Percentiles rank a stretch among this genome's conserved stretches.
phyloP scores from a whole-genome alignment of 768 basidiomycete species.

The Polyporus arcularius region DNA sequence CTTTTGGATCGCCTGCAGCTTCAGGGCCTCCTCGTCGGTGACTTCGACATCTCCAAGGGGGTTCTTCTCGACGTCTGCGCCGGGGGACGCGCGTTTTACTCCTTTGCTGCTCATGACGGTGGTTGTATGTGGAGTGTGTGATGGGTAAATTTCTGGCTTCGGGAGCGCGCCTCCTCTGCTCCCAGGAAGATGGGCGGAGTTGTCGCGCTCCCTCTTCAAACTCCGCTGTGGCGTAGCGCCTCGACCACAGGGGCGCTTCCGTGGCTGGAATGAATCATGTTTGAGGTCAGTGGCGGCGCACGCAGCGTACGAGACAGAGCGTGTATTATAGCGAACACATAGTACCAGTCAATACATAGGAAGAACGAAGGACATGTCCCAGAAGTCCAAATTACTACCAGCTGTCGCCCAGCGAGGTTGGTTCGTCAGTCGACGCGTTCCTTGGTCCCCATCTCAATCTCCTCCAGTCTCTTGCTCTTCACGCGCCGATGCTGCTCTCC shows the following conservation, averaged over 20 bases:
- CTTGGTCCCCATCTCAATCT: constrained; percentile 82
- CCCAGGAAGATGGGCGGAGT: constrained; percentile 17
- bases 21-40: constrained; percentile 69
- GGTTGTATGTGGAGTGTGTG: constrained; percentile 5
- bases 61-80: constrained; percentile 70
- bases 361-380: not conserved
- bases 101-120: constrained; percentile 30
- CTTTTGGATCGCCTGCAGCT: constrained; percentile 65
- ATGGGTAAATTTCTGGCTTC: constrained; percentile 19
- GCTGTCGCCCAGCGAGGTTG: not conserved
- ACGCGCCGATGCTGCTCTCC: constrained; percentile 29
- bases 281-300: too few relatives aligned
- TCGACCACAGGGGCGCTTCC: not conserved
- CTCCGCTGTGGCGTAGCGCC: constrained; percentile 22
- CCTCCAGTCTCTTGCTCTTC: constrained; percentile 49
- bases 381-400: not conserved
- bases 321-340: constrained; percentile 18
- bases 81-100: constrained; percentile 77
- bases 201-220: constrained; percentile 19
- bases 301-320: not conserved
- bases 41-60: constrained; percentile 68
- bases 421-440: constrained; percentile 65
- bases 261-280: not conserved
- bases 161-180: constrained; percentile 16
- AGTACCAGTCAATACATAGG: constrained; percentile 7